Base-by-base conservation (phyloP, 306 rosid species). In the Dalbergia cochinchinensis region DNA sequence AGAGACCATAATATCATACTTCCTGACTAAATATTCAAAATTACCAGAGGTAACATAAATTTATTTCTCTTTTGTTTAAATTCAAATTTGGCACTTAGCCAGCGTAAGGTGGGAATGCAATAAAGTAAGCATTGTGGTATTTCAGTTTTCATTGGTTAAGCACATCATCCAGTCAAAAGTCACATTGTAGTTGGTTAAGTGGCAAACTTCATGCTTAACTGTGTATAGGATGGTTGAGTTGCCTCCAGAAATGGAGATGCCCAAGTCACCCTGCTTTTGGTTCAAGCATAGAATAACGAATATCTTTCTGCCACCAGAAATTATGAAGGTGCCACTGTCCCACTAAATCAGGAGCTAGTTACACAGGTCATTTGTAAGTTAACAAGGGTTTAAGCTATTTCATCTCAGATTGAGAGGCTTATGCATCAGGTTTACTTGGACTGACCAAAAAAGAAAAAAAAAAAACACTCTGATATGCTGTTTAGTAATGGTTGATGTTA, bases 11-110 rank as follows among this genome's bases (percentile, higher is more conserved):
- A 83, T 86, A 77, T 90, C 94, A 19, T 86, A 73, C 88, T 89
- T 95, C 79, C 66, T 79, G 90, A 82, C 80, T 53, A 91, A 88
- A 87, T 95, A 79, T 84, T 83, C 92, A 51, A 87, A 85, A 66
- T 74, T 91, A 71, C 82, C 97, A 5, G 94, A 95, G 99, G 99
- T 94, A 80, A 87, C 71, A 68, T 33, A 41, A 68, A 47, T 61
- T 74, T 75, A 18, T 81, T 44, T 81, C 18, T 39, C 35, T 18
- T 47, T 77, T 69, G 57, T 44, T 83, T 60, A 11, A 51, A 66
- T 83, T 80, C 37, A 55, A 57, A 47, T 34, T 64, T 71, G 69
- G 63, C 75, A 51, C 26, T 26, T 71, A 48, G n/a, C 22, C 22
- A n/a, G 69, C 67, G 54, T 68, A 44, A 74, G 76, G 61, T 70